Conservation (phyloP, 106 monocot species). For the Apostasia shenzhenica region DNA sequence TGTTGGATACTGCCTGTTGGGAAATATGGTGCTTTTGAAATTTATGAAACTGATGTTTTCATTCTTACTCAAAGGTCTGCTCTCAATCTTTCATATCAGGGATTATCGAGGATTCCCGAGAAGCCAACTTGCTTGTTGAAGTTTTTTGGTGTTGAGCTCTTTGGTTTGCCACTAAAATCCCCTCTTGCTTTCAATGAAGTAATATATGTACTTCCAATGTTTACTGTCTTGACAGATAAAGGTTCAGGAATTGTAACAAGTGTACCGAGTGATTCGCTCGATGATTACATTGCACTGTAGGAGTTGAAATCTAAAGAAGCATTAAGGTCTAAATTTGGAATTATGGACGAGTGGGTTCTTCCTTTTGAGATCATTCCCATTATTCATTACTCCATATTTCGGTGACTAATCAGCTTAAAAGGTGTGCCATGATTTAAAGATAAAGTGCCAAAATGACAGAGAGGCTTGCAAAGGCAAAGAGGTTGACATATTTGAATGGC, state of each 20-base stretch:
- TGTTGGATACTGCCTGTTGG: constrained; percentile 91
- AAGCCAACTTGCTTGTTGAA: constrained; percentile 71
- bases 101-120: constrained; percentile 58
- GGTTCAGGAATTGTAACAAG: constrained; percentile 95
- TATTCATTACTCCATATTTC: constrained; percentile 83
- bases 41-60: constrained; percentile 81
- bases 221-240: constrained; percentile 88
- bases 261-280: constrained; percentile 90
- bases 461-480: constrained; percentile 89
- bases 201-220: constrained; percentile 87
- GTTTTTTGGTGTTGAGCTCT: constrained; percentile 70
- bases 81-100: constrained; percentile 77
- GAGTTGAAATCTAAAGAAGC: constrained; percentile 81
- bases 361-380: constrained; percentile 82
- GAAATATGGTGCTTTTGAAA: constrained; percentile 91
- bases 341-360: constrained; percentile 88
- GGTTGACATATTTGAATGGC: constrained; percentile 80
- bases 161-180: constrained; percentile 67
- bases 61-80: constrained; percentile 74
- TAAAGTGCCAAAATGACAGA: constrained; percentile 96
- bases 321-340: constrained; percentile 61
- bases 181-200: constrained; percentile 72
- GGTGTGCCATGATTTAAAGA: constrained; percentile 73
- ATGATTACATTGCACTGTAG: constrained; percentile 82
- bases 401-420: constrained; percentile 85